Evolutionary conservation across 2,329 filamentous ascomycete species (phyloP).

Genomic region (Ceratocystis albifundus): DNA sequence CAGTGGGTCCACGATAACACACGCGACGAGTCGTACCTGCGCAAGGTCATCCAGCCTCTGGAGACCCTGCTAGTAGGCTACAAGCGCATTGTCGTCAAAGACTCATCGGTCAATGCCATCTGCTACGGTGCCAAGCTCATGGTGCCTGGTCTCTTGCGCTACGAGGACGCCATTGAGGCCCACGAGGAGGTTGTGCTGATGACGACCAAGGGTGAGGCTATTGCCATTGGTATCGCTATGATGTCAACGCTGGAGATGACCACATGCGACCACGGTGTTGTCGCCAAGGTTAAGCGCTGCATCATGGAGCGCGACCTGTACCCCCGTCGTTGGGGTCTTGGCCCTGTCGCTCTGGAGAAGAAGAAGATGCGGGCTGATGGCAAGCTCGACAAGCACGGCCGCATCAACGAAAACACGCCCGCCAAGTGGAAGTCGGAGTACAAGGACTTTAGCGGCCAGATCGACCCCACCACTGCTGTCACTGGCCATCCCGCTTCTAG

Average conservation of each 20-base stretch:
- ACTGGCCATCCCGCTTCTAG: conserved; percentile 36
- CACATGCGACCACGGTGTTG: conserved; percentile 92
- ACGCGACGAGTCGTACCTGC: conserved; percentile 83
- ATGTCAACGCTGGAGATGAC: conserved; percentile 98
- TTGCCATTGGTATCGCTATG: conserved; percentile 88
- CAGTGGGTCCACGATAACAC: conserved; percentile 96
- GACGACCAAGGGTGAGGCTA: conserved; percentile 98
- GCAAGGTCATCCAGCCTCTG: conserved; percentile 80
- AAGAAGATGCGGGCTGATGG: conserved; percentile 99
- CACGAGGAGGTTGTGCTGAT: conserved; percentile 96
- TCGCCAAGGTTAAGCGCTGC: conserved; percentile 97
- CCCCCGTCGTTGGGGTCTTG: conserved; percentile 90
- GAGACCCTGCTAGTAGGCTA: conserved; percentile 86
- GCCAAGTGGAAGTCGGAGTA: conserved; percentile 87
- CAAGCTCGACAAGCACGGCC: conserved; percentile 96
- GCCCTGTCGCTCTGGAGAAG: conserved; percentile 87
- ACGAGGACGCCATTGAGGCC: conserved; percentile 82
- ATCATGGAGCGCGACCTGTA: conserved; percentile 99
- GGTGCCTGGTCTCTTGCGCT: conserved; percentile 87
- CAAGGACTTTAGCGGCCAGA: conserved; percentile 64
- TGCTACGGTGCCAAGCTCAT: conserved; percentile 99
- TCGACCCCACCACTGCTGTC: conserved; percentile 37
- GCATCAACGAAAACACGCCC: conserved; percentile 83
- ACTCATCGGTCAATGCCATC: conserved; percentile 70
- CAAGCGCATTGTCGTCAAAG: conserved; percentile 97